Base-by-base conservation (phyloP, 202 grass and related monocot species). In the Dendrocalamus latiflorus region DNA sequence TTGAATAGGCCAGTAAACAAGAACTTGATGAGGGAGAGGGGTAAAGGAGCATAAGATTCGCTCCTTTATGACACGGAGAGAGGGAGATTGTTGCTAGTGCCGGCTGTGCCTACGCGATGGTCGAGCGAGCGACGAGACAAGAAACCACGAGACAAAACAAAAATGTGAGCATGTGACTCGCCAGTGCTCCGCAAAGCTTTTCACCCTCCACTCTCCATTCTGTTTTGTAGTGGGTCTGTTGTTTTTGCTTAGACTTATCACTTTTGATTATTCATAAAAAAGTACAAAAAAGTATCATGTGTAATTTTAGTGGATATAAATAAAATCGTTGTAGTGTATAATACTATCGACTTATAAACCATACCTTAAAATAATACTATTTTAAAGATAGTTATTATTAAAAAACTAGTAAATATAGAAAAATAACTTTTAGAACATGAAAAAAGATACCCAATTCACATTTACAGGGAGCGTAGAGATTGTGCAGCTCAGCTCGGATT, bases 91-190 rank as follows among this genome's bases (percentile, higher is more conserved):
- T 3, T 21, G 51, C 51, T 47, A 11, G 42, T 2, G 6, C 41
- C 26, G 67, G 22, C 22, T 24, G 39, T 30, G 25, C 6, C 66
- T 25, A 3, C 0, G 58, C 58, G 5, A 3, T 61, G 58, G 58
- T 61, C 25, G 25, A 55, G 26, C 51, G 33, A 74, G 70, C 51
- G 33, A 25, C 20, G 74, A 14, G 83, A 76, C 85, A 82, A 71
- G 81, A 61, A 44, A 81, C 70, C 64, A 77, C 71, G 64, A 72
- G 79, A 87, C 85, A 82, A 77, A 70, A 77, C 47, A 83, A 83
- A 77, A 83, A 72, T 65, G 65, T 2, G 6, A 55, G 79, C 85
- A 87, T 72, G 85, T 87, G 85, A 87, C 73, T 26, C 64, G 56
- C 6, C 85, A 78, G 85, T 77, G 43, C 18, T 48, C 34, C 5